Percentiles rank a stretch among this genome's conserved stretches.
phyloP scores from a whole-genome alignment of 2,329 filamentous ascomycete species.

The Colletotrichum graminicola region DNA sequence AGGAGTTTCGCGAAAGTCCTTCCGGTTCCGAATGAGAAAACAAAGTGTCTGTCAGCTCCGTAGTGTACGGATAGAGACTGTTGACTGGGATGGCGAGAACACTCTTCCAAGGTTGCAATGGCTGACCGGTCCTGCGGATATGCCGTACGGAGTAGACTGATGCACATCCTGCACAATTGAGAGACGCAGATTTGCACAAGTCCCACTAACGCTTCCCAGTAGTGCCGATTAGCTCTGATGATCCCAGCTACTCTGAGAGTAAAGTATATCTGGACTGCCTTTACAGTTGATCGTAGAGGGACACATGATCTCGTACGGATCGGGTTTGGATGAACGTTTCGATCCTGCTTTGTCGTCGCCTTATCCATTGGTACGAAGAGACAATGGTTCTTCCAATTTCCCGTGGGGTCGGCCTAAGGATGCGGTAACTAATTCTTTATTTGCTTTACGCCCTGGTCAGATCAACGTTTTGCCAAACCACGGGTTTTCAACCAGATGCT shows the following conservation, averaged over 20 bases:
- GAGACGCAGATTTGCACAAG: constrained; percentile 16
- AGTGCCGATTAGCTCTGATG: background rate
- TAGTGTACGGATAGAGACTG: too few relatives aligned
- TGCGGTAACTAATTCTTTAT: background rate
- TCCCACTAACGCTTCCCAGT: background rate
- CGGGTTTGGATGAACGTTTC: constrained; percentile 18
- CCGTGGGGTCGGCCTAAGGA: background rate
- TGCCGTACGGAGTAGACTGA: background rate
- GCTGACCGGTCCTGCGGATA: constrained; percentile 6
- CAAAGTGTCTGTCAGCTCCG: background rate
- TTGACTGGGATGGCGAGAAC: constrained; percentile 24
- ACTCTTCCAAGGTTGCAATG: background rate
- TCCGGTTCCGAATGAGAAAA: constrained; percentile 16
- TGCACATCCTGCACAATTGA: background rate
- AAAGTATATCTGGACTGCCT: background rate
- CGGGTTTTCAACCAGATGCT: too few relatives aligned
- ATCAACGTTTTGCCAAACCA: background rate
- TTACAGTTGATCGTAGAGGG: background rate
- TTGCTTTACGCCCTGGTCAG: constrained; percentile 1
- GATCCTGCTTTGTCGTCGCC: background rate
- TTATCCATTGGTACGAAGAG: background rate
- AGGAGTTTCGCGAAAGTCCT: background rate
- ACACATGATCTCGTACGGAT: background rate
- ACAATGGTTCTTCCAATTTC: background rate
- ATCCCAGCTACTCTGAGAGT: background rate